phyloP scores from a whole-genome alignment of 176 grass and related monocot species.

The Eragrostis nindensis region DNA sequence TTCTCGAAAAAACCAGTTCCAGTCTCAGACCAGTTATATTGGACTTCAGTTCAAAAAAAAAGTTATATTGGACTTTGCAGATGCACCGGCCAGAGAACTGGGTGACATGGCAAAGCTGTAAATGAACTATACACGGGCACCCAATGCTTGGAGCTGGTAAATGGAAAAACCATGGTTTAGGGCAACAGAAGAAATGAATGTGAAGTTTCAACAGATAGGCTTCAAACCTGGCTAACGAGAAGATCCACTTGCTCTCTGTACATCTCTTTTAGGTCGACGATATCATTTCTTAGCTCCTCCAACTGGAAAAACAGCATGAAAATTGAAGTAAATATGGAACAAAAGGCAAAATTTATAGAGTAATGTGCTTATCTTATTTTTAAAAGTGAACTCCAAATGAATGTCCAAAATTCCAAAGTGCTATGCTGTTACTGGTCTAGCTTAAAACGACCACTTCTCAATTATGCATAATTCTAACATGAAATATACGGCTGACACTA shows the following conservation, averaged over 20 bases:
- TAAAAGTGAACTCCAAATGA: background rate
- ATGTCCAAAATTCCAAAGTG: background rate
- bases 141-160: slow-evolving; percentile 53
- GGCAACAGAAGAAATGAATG: background rate
- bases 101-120: slow-evolving; percentile 8
- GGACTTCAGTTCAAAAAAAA: no score
- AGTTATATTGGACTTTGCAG: slow-evolving; percentile 1
- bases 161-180: background rate
- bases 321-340: background rate
- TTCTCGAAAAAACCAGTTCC: slow-evolving; percentile 6
- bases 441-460: background rate
- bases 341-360: background rate
- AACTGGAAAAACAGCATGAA: slow-evolving; percentile 55
- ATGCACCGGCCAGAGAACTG: background rate
- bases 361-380: background rate
- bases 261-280: slow-evolving; percentile 99
- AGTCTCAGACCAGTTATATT: slow-evolving; percentile 27
- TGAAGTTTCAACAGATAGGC: background rate
- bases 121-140: slow-evolving; percentile 47
- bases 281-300: slow-evolving; percentile 93
- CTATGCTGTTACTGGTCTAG: background rate
- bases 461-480: background rate
- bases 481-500: background rate
- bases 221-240: slow-evolving; percentile 95
- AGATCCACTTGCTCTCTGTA: slow-evolving; percentile 99